phyloP scores from a whole-genome alignment of 106 monocot genomes.

The Platanthera zijinensis region DNA sequence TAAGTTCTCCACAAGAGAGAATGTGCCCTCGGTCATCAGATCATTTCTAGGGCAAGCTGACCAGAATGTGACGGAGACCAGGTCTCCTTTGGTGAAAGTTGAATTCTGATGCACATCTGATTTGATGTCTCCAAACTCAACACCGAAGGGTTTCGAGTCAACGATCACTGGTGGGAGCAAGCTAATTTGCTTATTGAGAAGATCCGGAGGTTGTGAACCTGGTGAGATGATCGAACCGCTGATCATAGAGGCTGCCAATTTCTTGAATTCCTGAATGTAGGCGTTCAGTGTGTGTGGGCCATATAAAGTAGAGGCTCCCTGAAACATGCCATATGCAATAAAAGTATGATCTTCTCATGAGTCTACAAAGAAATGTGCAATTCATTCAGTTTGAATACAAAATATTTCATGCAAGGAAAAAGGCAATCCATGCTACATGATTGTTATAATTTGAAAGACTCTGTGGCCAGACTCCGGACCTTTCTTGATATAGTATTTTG shows the following conservation, averaged over 20 bases:
- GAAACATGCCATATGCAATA: neutral
- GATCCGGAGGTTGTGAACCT: constrained; percentile 61
- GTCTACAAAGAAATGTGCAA: too few species aligned
- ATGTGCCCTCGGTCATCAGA: constrained; percentile 67
- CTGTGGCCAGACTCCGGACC: too few species aligned
- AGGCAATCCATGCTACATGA: too few species aligned
- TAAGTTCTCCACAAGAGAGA: constrained; percentile 57
- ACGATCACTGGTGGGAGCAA: constrained; percentile 52
- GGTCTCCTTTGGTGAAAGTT: constrained; percentile 37
- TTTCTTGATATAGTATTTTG: too few species aligned
- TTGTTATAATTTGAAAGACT: too few species aligned
- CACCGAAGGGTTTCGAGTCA: constrained; percentile 49
- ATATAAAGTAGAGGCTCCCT: constrained; percentile 90
- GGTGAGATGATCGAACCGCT: constrained; percentile 15
- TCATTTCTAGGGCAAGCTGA: constrained; percentile 89
- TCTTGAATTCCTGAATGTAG: constrained; percentile 91
- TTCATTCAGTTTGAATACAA: too few species aligned
- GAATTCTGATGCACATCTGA: constrained; percentile 54
- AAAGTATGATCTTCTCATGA: too few species aligned
- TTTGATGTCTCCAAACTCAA: constrained; percentile 60
- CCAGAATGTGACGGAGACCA: constrained; percentile 69
- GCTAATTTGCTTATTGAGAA: constrained; percentile 62
- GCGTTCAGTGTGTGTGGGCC: constrained; percentile 85
- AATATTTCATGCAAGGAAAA: too few species aligned
- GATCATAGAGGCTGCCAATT: constrained; percentile 46